These are phyloP conservation scores for Tagetes erecta DNA, from an alignment of 129 eudicot species.

Conservation along the genomic window DNA sequence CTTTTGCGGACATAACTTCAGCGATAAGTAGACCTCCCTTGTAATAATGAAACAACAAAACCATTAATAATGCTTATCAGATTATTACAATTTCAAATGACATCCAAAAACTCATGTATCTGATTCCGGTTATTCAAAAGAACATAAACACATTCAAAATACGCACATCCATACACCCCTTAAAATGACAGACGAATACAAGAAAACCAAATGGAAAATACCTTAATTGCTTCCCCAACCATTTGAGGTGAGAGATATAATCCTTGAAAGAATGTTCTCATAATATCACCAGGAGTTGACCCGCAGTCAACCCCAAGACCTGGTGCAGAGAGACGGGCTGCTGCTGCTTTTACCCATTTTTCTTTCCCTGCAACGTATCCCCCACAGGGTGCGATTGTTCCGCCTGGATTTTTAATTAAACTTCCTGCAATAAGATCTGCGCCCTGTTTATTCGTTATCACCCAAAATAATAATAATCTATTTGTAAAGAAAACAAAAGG, in stretches of 20 bases:
- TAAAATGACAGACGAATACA: neutral
- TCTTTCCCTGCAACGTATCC: constrained; percentile 94
- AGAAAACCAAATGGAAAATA: constrained; percentile 23
- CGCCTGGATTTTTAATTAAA: constrained; percentile 93
- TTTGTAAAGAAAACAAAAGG: neutral
- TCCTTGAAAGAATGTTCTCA: constrained; percentile 90
- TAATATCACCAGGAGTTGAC: constrained; percentile 91
- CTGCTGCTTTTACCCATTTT: constrained; percentile 94
- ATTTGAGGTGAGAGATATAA: constrained; percentile 93
- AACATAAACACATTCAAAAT: neutral
- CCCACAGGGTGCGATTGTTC: constrained; percentile 97
- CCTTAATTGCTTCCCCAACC: constrained; percentile 99
- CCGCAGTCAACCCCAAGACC: constrained; percentile 98
- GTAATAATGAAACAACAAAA: constrained; percentile 20
- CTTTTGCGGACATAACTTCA: constrained; percentile 85
- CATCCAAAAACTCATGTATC: neutral
- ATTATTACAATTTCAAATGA: neutral
- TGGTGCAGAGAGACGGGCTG: constrained; percentile 98
- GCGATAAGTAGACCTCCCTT: constrained; percentile 86
- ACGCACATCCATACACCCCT: neutral
- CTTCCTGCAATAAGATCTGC: constrained; percentile 99
- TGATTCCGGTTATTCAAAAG: neutral
- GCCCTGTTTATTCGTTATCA: constrained; percentile 59
- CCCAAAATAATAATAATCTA: constrained; percentile 2
- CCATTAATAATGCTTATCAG: neutral